Conservation (phyloP, 2,329 filamentous ascomycete genomes). For the Aspergillus neoniger region DNA sequence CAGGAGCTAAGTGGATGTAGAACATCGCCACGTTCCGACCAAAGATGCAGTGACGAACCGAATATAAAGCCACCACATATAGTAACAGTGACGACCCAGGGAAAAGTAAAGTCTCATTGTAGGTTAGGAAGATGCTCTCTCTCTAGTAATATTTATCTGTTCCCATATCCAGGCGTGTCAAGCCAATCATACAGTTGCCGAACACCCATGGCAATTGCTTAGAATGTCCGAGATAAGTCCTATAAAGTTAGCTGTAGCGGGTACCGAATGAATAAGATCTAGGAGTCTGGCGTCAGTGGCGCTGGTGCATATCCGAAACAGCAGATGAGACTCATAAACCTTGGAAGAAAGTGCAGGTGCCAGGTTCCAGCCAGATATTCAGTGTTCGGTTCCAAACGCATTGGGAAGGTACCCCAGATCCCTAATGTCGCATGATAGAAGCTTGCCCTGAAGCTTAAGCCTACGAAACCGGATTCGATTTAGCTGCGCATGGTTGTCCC, state of each 20-base stretch:
- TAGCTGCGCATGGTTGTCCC: background rate
- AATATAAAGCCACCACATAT: background rate
- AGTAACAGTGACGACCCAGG: background rate
- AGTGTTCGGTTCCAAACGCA: background rate
- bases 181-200: background rate
- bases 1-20: no score
- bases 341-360: background rate
- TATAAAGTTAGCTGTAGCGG: background rate
- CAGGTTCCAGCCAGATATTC: background rate
- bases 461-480: background rate
- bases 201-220: background rate
- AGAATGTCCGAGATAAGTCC: background rate
- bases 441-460: background rate
- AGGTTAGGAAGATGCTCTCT: background rate
- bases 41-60: background rate
- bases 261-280: background rate
- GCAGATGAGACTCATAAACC: background rate
- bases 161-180: background rate
- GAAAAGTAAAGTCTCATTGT: background rate
- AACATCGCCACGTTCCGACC: background rate
- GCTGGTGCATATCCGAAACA: background rate
- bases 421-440: background rate
- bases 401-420: background rate
- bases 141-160: background rate
- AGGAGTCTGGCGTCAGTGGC: background rate